These are phyloP conservation scores for Lipomyces japonicus DNA, from an alignment of 805 yeast genomes.

Conservation along the genomic window DNA sequence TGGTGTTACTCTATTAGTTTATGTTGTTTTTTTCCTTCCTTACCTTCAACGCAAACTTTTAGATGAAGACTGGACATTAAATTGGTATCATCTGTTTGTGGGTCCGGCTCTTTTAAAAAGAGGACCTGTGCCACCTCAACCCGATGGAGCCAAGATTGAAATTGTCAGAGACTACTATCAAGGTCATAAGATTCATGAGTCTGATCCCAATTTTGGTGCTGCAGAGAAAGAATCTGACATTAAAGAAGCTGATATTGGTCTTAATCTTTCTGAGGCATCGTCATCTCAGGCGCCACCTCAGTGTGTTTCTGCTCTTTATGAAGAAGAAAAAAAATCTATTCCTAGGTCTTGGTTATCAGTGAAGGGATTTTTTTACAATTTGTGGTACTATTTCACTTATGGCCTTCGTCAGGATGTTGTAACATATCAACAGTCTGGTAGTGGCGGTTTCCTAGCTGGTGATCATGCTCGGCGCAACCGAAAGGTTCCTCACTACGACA, in stretches of 20 bases:
- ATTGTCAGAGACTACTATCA: constrained; percentile 61
- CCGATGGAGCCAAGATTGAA: constrained; percentile 46
- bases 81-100: constrained; percentile 50
- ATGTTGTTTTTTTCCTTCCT: constrained; percentile 56
- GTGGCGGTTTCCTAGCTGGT: constrained; percentile 22
- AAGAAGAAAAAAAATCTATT: constrained; percentile 9
- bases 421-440: constrained; percentile 29
- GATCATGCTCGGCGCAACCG: constrained; percentile 38
- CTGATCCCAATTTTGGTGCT: constrained; percentile 28
- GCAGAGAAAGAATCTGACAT: constrained; percentile 30
- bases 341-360: constrained; percentile 20
- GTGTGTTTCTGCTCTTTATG: constrained; percentile 17
- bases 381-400: constrained; percentile 50
- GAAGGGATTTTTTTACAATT: constrained; percentile 6
- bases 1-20: constrained; percentile 51
- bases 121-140: constrained; percentile 63
- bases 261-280: constrained; percentile 25
- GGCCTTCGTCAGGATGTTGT: constrained; percentile 68
- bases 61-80: constrained; percentile 63
- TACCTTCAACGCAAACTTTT: constrained; percentile 58
- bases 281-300: not conserved
- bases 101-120: constrained; percentile 62
- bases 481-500: constrained; percentile 64
- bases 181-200: constrained; percentile 47
- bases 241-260: constrained; percentile 29